Evolutionary conservation across 768 basidiomycete species (phyloP).

Genomic region (Amanita brunnescens): DNA sequence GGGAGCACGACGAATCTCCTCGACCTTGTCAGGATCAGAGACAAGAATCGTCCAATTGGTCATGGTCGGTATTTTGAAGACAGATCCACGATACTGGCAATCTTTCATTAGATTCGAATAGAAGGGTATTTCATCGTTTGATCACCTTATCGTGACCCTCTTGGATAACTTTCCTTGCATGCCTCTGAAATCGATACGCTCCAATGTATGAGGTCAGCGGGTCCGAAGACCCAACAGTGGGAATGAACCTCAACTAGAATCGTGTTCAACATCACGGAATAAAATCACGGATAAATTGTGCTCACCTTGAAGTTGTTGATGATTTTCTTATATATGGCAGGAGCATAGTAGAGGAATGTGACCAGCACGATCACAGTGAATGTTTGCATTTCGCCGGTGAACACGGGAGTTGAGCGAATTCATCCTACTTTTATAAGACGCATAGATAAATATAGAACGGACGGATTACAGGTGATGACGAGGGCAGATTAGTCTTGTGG

Average conservation of each 20-base stretch:
- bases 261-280: neutral
- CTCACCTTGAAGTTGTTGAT: neutral
- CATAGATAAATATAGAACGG: too few relatives aligned
- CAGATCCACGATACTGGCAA: slow-evolving; percentile 15
- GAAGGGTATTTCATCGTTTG: neutral
- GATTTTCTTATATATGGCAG: neutral
- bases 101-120: neutral
- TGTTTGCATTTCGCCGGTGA: too few relatives aligned
- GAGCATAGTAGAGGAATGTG: neutral
- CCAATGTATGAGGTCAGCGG: slow-evolving; percentile 20
- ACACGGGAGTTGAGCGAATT: too few relatives aligned
- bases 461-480: too few relatives aligned
- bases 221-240: neutral
- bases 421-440: too few relatives aligned
- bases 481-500: too few relatives aligned
- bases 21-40: slow-evolving; percentile 27
- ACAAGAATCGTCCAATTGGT: slow-evolving; percentile 38
- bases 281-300: neutral
- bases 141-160: slow-evolving; percentile 26
- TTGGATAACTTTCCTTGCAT: slow-evolving; percentile 18
- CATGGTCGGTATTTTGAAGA: slow-evolving; percentile 36
- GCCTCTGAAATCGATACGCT: slow-evolving; percentile 15
- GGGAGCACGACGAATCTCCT: slow-evolving; percentile 36
- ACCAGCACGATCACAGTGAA: neutral
- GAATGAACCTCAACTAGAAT: neutral